Conservation (phyloP, 129 eudicot species). For the Silybum marianum region DNA sequence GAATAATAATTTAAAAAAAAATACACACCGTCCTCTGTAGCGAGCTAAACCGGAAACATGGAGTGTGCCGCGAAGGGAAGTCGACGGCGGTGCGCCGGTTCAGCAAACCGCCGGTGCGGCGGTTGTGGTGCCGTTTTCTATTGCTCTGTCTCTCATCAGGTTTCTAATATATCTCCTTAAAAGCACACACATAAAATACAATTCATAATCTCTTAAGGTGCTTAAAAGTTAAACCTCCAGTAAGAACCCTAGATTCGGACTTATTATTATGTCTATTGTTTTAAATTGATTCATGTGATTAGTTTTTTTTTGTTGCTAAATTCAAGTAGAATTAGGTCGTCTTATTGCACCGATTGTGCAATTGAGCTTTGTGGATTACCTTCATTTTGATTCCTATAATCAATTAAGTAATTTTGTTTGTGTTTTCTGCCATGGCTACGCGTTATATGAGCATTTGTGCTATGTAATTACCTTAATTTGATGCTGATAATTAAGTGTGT, state of each 20-base stretch:
- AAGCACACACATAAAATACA: background rate
- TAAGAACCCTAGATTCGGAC: conserved; percentile 14
- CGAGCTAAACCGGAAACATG: conserved; percentile 33
- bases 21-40: background rate
- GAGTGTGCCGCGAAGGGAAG: conserved; percentile 83
- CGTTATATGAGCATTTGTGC: background rate
- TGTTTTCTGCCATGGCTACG: background rate
- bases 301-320: background rate
- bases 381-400: background rate
- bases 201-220: background rate
- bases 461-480: conserved; percentile 10
- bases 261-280: background rate
- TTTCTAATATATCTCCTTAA: background rate
- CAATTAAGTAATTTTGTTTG: background rate
- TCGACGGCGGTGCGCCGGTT: conserved; percentile 53
- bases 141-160: conserved; percentile 86
- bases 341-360: background rate
- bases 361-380: background rate
- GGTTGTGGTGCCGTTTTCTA: conserved; percentile 72
- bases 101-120: conserved; percentile 61
- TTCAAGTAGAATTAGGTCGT: background rate
- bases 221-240: background rate
- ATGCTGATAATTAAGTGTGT: conserved; percentile 29
- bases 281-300: background rate
- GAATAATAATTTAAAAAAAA: background rate